phyloP scores from a whole-genome alignment of 83 land plant species.

The Larix sibirica region DNA sequence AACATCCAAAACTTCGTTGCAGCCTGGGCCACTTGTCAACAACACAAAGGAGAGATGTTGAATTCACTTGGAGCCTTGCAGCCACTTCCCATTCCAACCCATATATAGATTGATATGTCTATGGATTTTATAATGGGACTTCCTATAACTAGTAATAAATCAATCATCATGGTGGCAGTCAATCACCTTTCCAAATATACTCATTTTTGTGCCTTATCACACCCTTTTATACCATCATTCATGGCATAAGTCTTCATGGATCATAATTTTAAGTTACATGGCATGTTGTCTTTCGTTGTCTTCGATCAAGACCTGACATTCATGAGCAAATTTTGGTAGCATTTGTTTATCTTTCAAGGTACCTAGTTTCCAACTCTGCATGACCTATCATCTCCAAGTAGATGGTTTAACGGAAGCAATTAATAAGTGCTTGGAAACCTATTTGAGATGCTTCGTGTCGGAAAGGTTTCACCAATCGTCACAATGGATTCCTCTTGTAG shows the following conservation, averaged over 20 bases:
- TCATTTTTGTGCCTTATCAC: constrained; percentile 13
- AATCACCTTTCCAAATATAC: constrained; percentile 25
- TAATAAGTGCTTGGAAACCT: constrained; percentile 19
- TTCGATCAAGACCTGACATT: constrained; percentile 18
- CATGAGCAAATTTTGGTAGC: constrained; percentile 25
- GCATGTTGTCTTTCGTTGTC: constrained; percentile 15
- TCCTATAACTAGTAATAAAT: constrained; percentile 7
- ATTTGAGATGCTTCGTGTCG: constrained; percentile 9
- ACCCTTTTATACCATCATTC: not conserved
- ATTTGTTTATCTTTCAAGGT: constrained; percentile 4
- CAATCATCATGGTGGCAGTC: not conserved
- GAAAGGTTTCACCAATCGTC: constrained; percentile 13
- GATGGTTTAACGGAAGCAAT: constrained; percentile 23
- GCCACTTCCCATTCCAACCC: constrained; percentile 8
- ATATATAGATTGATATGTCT: not conserved
- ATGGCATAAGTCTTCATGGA: constrained; percentile 8
- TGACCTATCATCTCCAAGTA: constrained; percentile 27
- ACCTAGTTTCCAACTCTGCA: not conserved
- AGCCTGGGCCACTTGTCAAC: not conserved
- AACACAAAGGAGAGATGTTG: not conserved
- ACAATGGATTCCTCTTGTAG: constrained; percentile 14
- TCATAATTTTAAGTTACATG: constrained; percentile 7
- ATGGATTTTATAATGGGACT: constrained; percentile 26
- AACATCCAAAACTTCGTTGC: not conserved
- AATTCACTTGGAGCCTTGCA: not conserved